Evolutionary conservation across 352 stramenopile genomes (phyloP).

Genomic region (Phytophthora crassamura): DNA sequence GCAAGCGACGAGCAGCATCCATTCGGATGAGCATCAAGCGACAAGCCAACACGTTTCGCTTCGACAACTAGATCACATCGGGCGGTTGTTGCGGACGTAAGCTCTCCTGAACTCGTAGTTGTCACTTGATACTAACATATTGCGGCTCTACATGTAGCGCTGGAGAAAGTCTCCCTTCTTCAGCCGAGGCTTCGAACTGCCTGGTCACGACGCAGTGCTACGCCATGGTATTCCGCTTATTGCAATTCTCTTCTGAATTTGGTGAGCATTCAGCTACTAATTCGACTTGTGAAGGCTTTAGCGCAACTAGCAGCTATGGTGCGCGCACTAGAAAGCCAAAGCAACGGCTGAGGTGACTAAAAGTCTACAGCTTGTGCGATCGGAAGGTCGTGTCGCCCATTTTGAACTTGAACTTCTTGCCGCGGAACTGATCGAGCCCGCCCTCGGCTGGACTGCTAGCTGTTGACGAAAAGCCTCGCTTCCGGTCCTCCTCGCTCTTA

Average conservation of each 20-base stretch:
- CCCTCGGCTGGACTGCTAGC: conserved; percentile 41
- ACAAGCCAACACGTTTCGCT: neutral
- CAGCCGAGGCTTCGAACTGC: neutral
- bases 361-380: conserved; percentile 77
- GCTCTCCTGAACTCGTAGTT: neutral
- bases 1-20: neutral
- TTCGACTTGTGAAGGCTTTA: no score
- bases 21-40: neutral
- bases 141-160: neutral
- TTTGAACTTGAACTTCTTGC: conserved; percentile 91
- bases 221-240: no score
- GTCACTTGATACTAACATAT: neutral
- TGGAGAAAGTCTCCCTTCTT: conserved; percentile 2
- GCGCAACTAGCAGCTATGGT: no score
- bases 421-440: conserved; percentile 73
- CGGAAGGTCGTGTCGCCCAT: conserved; percentile 81
- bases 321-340: no score
- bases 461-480: conserved; percentile 43
- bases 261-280: no score
- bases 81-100: conserved; percentile 14
- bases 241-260: no score
- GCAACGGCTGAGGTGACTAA: no score
- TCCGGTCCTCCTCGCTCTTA: conserved; percentile 46
- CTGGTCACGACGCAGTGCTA: conserved; percentile 11
- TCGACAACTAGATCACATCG: conserved; percentile 12